Percentiles rank a stretch among this genome's conserved stretches.
phyloP scores from a whole-genome alignment of 2,329 filamentous ascomycete genomes.

The Colletotrichum tamarilloi region DNA sequence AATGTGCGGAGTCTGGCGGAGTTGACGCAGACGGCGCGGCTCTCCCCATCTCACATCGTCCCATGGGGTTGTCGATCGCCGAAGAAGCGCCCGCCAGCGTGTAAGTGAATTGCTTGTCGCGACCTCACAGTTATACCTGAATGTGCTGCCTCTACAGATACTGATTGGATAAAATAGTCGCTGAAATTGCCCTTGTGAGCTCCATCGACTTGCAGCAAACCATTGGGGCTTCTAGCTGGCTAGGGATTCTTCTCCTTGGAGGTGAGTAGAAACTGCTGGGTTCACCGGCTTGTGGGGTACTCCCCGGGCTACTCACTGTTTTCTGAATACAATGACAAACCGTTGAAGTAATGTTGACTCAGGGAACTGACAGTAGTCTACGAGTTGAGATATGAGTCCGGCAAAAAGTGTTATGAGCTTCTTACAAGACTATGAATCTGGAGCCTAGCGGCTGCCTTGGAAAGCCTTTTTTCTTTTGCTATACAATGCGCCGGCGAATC shows the following conservation, averaged over 20 bases:
- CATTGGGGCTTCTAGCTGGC: neutral
- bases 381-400: neutral
- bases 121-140: neutral
- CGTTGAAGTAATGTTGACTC: neutral
- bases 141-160: too few species aligned
- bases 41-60: neutral
- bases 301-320: neutral
- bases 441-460: neutral
- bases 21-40: conserved; percentile 8
- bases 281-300: neutral
- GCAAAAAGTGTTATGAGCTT: neutral
- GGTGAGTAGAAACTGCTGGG: neutral
- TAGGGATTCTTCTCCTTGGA: neutral
- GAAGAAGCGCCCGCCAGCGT: neutral
- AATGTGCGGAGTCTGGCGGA: conserved; percentile 32
- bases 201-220: neutral
- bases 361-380: neutral
- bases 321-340: neutral
- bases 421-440: neutral
- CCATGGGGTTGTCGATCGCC: conserved; percentile 19
- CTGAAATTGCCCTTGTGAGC: neutral
- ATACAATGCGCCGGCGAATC: neutral
- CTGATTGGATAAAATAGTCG: neutral
- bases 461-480: neutral
- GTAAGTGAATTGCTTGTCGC: conserved; percentile 5